Base-by-base conservation (phyloP, 2,329 filamentous ascomycete genomes). In the Chlorencoelia australis region DNA sequence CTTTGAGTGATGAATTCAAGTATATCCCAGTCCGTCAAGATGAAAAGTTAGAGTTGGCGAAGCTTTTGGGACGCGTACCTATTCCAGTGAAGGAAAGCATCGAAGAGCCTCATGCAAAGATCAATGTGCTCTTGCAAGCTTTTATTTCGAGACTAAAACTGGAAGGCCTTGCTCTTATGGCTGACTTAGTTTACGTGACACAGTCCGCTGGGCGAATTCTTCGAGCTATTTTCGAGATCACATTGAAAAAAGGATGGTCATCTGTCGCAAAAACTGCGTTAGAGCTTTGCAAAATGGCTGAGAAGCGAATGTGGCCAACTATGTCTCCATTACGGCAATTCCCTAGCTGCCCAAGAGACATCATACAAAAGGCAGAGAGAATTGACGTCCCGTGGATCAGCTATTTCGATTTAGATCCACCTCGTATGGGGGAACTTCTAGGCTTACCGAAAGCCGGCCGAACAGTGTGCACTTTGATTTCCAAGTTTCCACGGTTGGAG, bases 231-330 rank as follows among this genome's bases (percentile, higher is more conserved):
- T 98, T 96, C 48, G 93, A 98, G 63, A 96, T 98, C 37, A 82
- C 84, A n/a, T 64, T 98, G 47, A 94, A 89, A 64, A 95, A 95
- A 61, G 89, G 89, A 21, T 98, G 89, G 89, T 78, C 91, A 1
- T 81, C 79, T 11, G 91, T 96, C 3, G 85, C 91, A 7, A 94
- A 91, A 64, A 86, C 82, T 44, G 88, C 91, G 1, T 68, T 98
- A 27, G 85, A 94, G 51, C 71, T 98, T 35, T 98, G 93, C 65
- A 98, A 98, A 66, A 96, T 94, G 86, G 91, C 89, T 0, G 91
- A 98, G 66, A 94, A 94, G 69, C 75, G 93, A 33, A 98, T 98
- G 93, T 98, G 91, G 91, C 88, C 89, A 10, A 96, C 89, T 5
- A 98, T 96, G 91, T 85, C 86, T 24, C 91, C 93, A 8, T 68